Percentiles rank a stretch among this genome's conserved stretches.
These are phyloP conservation scores for Musa troglodytarum DNA, from an alignment of 176 grass and related monocot genomes.

Conservation along the genomic window DNA sequence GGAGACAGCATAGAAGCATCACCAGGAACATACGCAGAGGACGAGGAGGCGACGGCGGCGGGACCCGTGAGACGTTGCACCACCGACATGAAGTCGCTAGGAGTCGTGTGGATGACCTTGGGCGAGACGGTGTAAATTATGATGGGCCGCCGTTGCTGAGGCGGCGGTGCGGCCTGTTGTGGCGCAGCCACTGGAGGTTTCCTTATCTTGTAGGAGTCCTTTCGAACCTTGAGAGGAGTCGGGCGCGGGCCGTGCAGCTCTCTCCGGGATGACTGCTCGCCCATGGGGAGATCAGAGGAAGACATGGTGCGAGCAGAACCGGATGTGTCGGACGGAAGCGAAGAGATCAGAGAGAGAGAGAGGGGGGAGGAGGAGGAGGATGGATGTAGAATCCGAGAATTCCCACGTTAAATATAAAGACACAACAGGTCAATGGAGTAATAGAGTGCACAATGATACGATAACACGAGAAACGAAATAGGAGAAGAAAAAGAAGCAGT, in stretches of 20 bases:
- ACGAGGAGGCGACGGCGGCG: not conserved
- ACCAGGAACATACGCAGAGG: not conserved
- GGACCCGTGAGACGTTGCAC: constrained; percentile 64
- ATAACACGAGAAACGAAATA: too few species aligned
- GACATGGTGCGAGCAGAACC: not conserved
- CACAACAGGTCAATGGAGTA: too few species aligned
- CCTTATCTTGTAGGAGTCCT: constrained; percentile 19
- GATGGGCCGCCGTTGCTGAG: constrained; percentile 27
- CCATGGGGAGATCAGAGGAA: not conserved
- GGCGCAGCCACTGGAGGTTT: not conserved
- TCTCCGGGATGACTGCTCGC: not conserved
- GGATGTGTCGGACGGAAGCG: too few species aligned
- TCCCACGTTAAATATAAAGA: too few species aligned
- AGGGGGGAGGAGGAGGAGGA: too few species aligned
- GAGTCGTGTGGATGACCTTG: constrained; percentile 49
- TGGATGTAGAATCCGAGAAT: too few species aligned
- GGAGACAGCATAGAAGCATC: not conserved
- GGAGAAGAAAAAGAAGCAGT: too few species aligned
- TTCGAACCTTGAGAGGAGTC: constrained; percentile 32
- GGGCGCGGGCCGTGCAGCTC: constrained; percentile 39
- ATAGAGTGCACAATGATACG: too few species aligned
- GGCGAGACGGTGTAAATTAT: constrained; percentile 54
- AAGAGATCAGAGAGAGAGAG: too few species aligned
- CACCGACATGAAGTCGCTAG: constrained; percentile 61
- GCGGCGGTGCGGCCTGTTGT: not conserved